These are phyloP conservation scores for Oenanthe javanica DNA, from an alignment of 140 eudicot species.

Conservation along the genomic window DNA sequence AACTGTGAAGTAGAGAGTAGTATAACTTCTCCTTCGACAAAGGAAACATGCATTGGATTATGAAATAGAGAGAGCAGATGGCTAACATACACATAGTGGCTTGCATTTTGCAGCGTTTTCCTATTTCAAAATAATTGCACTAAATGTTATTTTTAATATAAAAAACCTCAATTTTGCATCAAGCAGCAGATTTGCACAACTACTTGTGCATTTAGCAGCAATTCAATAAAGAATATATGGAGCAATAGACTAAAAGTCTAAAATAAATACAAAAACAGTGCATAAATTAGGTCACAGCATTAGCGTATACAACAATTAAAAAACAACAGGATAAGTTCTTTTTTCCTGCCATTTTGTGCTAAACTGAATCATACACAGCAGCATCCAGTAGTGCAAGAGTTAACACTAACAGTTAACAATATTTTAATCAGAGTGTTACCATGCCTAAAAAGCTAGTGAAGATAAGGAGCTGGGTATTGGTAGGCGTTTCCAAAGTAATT, in stretches of 20 bases:
- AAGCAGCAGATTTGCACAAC: not conserved
- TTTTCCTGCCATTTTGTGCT: conserved; percentile 14
- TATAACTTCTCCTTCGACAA: not conserved
- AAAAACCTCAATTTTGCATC: not conserved
- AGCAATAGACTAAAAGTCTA: not conserved
- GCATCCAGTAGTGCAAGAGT: conserved; percentile 30
- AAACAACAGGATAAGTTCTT: conserved; percentile 19
- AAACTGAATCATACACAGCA: conserved; percentile 21
- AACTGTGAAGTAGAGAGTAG: not conserved
- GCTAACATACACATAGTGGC: not conserved
- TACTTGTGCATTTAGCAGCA: not conserved
- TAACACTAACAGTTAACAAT: conserved; percentile 51
- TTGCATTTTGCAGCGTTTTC: not conserved
- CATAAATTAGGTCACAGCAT: conserved; percentile 32
- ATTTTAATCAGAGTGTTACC: conserved; percentile 25
- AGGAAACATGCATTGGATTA: not conserved
- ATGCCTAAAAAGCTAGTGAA: conserved; percentile 45
- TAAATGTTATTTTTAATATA: too few species aligned
- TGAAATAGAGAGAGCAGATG: not conserved
- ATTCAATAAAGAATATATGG: not conserved
- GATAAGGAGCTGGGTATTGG: conserved; percentile 64
- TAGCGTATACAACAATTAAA: conserved; percentile 40
- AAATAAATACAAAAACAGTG: conserved; percentile 11
- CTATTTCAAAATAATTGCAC: not conserved
- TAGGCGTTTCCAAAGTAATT: conserved; percentile 68